Conservation (phyloP, 2,329 filamentous ascomycete genomes). For the Diaporthe sp. region DNA sequence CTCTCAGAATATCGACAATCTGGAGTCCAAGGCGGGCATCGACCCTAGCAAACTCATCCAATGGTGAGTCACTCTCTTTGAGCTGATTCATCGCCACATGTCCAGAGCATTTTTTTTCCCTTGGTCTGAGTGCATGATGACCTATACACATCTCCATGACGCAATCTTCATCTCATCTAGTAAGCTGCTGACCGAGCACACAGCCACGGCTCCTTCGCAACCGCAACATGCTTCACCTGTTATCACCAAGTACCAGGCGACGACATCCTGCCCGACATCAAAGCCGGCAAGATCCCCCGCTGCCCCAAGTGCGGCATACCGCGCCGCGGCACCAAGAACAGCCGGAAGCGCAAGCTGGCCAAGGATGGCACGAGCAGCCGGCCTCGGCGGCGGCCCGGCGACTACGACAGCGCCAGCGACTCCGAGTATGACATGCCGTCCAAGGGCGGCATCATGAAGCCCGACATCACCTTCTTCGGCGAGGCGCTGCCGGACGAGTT, state of each 20-base stretch:
- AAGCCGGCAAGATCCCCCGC: conserved; percentile 79
- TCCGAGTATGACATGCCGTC: conserved; percentile 71
- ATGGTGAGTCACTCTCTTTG: conserved; percentile 60
- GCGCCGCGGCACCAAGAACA: conserved; percentile 64
- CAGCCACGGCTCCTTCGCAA: conserved; percentile 90
- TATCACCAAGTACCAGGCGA: conserved; percentile 80
- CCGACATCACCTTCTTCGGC: conserved; percentile 98
- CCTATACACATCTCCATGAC: not conserved
- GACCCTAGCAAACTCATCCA: conserved; percentile 86
- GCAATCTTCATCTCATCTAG: not conserved
- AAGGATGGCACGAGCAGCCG: conserved; percentile 56
- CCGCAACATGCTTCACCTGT: conserved; percentile 90
- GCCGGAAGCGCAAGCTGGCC: conserved; percentile 68
- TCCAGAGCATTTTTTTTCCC: not conserved
- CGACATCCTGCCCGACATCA: conserved; percentile 84
- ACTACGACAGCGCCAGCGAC: conserved; percentile 59
- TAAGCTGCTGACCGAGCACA: not conserved
- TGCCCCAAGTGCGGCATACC: conserved; percentile 79
- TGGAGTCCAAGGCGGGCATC: conserved; percentile 90
- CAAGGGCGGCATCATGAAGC: conserved; percentile 88
- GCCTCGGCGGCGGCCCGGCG: conserved; percentile 56
- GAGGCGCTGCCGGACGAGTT: conserved; percentile 90
- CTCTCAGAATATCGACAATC: conserved; percentile 98
- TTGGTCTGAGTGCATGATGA: not conserved
- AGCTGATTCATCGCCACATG: not conserved